phyloP scores from a whole-genome alignment of 176 grass and related monocot genomes.

The Cymbopogon citratus region DNA sequence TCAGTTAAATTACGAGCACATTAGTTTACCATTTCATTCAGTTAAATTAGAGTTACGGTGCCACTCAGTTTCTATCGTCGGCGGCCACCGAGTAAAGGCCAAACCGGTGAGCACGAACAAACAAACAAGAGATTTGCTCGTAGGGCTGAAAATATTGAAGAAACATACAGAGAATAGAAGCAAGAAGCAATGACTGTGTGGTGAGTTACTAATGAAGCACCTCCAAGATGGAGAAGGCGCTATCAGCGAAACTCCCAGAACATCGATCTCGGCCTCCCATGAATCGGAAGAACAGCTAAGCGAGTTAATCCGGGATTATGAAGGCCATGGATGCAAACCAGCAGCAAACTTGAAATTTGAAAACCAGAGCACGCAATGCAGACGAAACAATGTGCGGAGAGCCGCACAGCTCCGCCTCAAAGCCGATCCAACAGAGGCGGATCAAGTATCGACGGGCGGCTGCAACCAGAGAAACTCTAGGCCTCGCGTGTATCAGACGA shows the following conservation, averaged over 20 bases:
- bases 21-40: too few species aligned
- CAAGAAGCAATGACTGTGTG: constrained; percentile 18
- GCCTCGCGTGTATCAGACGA: constrained; percentile 19
- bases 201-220: constrained; percentile 67
- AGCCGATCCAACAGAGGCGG: background rate
- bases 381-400: background rate
- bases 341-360: too few species aligned
- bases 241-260: constrained; percentile 67
- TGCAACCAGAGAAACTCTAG: background rate
- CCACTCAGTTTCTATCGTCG: too few species aligned
- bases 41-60: too few species aligned
- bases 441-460: background rate
- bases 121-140: background rate
- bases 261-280: constrained; percentile 56
- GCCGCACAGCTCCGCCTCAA: background rate
- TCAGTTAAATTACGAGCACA: too few species aligned
- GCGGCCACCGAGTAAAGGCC: too few species aligned
- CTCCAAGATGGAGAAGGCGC: constrained; percentile 27
- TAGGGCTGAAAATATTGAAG: background rate
- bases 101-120: too few species aligned
- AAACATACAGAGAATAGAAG: too few species aligned
- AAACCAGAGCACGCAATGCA: background rate
- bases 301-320: constrained; percentile 62
- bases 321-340: constrained; percentile 19
- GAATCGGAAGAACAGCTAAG: constrained; percentile 67